Evolutionary conservation across 2,329 filamentous ascomycete species (phyloP).

Genomic region (Beauveria australis): DNA sequence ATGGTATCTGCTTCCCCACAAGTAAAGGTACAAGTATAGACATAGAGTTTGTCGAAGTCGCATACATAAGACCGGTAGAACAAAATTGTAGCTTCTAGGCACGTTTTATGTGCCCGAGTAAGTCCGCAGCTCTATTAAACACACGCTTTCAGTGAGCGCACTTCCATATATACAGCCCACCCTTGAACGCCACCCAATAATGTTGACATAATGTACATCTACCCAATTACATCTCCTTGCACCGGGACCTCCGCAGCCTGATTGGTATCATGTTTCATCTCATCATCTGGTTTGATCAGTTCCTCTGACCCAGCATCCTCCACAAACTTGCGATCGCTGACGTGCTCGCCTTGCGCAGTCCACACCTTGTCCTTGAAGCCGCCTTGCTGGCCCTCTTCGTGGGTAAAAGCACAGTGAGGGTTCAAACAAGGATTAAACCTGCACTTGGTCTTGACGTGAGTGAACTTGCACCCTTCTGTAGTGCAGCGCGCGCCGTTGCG

Average conservation of each 20-base stretch:
- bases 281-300: constrained; percentile 55
- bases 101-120: not conserved
- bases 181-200: constrained; percentile 12
- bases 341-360: constrained; percentile 67
- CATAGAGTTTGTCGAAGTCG: not conserved
- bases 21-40: not conserved
- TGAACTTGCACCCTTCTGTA: constrained; percentile 76
- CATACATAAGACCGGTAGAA: not conserved
- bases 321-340: constrained; percentile 85
- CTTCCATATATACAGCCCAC: constrained; percentile 12
- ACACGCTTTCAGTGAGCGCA: not conserved
- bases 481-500: constrained; percentile 87
- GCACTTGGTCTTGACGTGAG: constrained; percentile 77
- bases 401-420: constrained; percentile 78
- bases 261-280: constrained; percentile 24
- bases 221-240: constrained; percentile 29
- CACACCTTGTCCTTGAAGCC: constrained; percentile 85
- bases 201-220: constrained; percentile 15
- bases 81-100: not conserved
- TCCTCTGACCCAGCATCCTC: constrained; percentile 62
- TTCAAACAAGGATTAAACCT: constrained; percentile 89
- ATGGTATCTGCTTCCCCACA: not conserved
- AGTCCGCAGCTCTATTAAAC: constrained; percentile 7
- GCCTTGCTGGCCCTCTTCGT: constrained; percentile 83
- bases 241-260: constrained; percentile 31